A percentile compares a stretch with the other conserved stretches of the same genome.
phyloP scores from a whole-genome alignment of 1,284 basidiomycete genomes.

The Clitocybe nebularis region DNA sequence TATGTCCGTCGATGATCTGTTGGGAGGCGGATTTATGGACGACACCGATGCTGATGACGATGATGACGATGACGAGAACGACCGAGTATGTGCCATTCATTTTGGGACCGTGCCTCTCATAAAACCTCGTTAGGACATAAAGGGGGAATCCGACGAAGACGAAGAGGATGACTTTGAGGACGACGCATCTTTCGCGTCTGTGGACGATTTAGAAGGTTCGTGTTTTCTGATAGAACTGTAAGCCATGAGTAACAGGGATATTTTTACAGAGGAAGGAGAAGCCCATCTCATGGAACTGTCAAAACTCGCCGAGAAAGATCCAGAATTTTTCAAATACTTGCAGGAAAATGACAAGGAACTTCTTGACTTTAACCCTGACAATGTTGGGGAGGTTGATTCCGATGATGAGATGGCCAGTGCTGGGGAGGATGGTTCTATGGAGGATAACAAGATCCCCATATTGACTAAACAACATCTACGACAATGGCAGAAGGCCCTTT shows the following conservation, averaged over 20 bases:
- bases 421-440: constrained; percentile 28
- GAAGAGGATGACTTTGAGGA: constrained; percentile 52
- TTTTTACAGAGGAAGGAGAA: constrained; percentile 57
- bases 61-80: constrained; percentile 17
- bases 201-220: constrained; percentile 73
- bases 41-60: constrained; percentile 33
- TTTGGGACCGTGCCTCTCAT: not conserved
- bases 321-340: constrained; percentile 97
- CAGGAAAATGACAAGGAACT: constrained; percentile 94
- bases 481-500: constrained; percentile 87
- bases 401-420: constrained; percentile 44
- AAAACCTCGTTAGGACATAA: constrained; percentile 31
- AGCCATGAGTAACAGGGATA: not conserved
- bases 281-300: constrained; percentile 81
- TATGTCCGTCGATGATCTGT: constrained; percentile 79
- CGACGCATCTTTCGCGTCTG: constrained; percentile 67
- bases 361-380: constrained; percentile 69
- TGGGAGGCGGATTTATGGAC: constrained; percentile 75
- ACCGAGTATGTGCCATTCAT: constrained; percentile 17
- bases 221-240: not conserved
- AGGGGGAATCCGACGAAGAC: constrained; percentile 44
- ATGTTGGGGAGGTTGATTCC: constrained; percentile 39
- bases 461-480: constrained; percentile 77
- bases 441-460: constrained; percentile 48
- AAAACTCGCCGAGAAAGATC: constrained; percentile 91